phyloP scores from a whole-genome alignment of 192 early-diverging fungal genomes.

The Podochytrium sp. region DNA sequence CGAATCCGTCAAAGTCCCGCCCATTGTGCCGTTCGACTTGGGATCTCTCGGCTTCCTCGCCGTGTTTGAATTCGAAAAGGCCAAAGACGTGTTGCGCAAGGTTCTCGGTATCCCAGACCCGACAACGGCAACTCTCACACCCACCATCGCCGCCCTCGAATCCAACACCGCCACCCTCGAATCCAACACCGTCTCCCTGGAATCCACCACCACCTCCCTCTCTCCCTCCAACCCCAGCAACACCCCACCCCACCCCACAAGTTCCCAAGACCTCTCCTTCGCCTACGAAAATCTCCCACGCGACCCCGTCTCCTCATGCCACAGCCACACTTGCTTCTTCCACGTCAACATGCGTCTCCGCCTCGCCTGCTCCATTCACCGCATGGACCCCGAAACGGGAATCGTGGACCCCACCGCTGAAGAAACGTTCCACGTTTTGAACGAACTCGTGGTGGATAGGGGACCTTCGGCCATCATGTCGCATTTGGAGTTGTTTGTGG shows the following conservation, averaged over 20 bases:
- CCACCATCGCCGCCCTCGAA: not conserved
- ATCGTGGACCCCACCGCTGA: not conserved
- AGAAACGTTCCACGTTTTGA: constrained; percentile 85
- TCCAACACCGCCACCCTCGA: not conserved
- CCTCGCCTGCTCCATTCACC: constrained; percentile 90
- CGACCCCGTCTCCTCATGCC: not conserved
- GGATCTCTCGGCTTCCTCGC: constrained; percentile 92
- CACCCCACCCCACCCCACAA: not conserved
- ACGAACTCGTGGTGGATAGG: constrained; percentile 94
- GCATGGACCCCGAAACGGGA: not conserved
- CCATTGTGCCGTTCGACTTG: constrained; percentile 88
- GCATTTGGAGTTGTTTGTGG: constrained; percentile 79
- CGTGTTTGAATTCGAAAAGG: constrained; percentile 73
- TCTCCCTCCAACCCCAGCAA: not conserved
- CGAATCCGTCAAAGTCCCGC: constrained; percentile 74
- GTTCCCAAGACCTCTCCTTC: no score
- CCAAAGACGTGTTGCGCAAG: constrained; percentile 60
- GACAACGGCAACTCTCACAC: no score
- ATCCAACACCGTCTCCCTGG: not conserved
- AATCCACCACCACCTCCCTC: not conserved
- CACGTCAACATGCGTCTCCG: constrained; percentile 91
- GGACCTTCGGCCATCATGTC: constrained; percentile 90
- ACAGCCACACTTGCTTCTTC: constrained; percentile 64
- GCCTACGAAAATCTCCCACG: not conserved
- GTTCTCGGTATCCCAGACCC: constrained; percentile 30